Evolutionary conservation across 2,329 filamentous ascomycete species (phyloP), one percentile per base, ranked within the genome.

Genomic region (Hypoxylon sp.): DNA sequence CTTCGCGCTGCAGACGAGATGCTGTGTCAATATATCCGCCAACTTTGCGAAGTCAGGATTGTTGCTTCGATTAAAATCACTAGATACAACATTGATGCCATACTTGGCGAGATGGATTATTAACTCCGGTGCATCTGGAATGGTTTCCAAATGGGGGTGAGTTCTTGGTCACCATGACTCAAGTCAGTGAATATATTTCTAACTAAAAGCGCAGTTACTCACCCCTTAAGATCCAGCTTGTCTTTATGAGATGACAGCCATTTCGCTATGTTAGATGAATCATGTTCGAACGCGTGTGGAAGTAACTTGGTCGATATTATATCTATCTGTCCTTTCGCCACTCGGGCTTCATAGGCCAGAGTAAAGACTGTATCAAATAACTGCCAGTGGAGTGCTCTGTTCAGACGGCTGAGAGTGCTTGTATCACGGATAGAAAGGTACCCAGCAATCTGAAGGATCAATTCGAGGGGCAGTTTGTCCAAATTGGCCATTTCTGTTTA

Each of bases 371-470:
- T 11, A 28, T 55, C 51, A 23, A 43, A 43, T 30, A 45, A n/a
- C 10, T 11, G 21, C 51, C 51, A 55, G 21, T 45, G 51, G n/a
- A 55, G 36, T 13, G 9, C 21, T 36, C 25, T 55, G 17, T 55
- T 45, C n/a, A 55, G 19, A 10, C 7, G 23, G 30, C 13, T 6
- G 2, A 55, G 11, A 30, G 21, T 30, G n/a, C 13, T 19, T 11
- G 9, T 13, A 7, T 45, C 52, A n/a, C 9, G 10, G 23, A 28
- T n/a, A 13, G 52, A 21, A n/a, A 56, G 21, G 19, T 56, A 19
- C 2, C 13, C 13, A 3, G 23, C n/a, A 14, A 57, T 57, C 13
- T 48, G 17, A 21, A 30, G 11, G 23, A 48, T 10, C 43, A 57
- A 48, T 36, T 48, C 53, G 7, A 23, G 41, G 1, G 41, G 53